Evolutionary conservation across 371 early-diverging fungal genomes (phyloP), one percentile per base, ranked within the genome.

Genomic region (Mortierella sp.): DNA sequence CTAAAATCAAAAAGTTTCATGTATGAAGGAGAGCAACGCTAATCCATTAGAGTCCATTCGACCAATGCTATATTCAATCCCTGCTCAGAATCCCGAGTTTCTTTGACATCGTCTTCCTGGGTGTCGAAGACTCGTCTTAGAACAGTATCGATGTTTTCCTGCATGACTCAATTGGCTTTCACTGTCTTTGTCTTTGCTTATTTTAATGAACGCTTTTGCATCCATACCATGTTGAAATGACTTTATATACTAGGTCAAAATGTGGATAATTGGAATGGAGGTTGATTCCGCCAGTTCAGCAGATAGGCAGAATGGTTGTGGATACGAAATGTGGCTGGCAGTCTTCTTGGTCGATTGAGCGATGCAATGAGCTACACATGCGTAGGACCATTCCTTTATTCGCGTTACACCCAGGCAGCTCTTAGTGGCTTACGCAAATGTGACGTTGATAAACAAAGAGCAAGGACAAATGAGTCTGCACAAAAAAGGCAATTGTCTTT

Each of bases 151-250:
- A 13, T 13, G 40, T 12, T 28, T 23, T 63, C 51, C 34, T 29
- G 23, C 51, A 26, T 37, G 61, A 7, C 23, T 26, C n/a, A 47
- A 23, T 45, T 22, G n/a, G n/a, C n/a, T 22, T 51, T 26, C 51
- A 51, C n/a, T 47, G 59, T 22, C 37, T 40, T 15, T 67, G 45
- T 28, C 31, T 51, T 51, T 51, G 51, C 51, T 51, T 26, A 22
- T 51, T 51, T 26, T 9, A 10, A 19, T 45, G 29, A n/a, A 17
- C 8, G 51, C 51, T 26, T 53, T 55, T 29, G 56, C 10, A 3
- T 58, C 31, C 66, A n/a, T 72, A 72, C 72, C 72, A 72, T 72
- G 28, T 66, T 72, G 66, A 61, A 47, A 49, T 26, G 28, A 31
- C 3, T 65, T 22, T 59, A 49, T 57, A 28, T 23, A 35, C 31